A percentile compares a stretch with the other conserved stretches of the same genome.
phyloP scores from a whole-genome alignment of 2,329 filamentous ascomycete species.

The Xylaria sp. region DNA sequence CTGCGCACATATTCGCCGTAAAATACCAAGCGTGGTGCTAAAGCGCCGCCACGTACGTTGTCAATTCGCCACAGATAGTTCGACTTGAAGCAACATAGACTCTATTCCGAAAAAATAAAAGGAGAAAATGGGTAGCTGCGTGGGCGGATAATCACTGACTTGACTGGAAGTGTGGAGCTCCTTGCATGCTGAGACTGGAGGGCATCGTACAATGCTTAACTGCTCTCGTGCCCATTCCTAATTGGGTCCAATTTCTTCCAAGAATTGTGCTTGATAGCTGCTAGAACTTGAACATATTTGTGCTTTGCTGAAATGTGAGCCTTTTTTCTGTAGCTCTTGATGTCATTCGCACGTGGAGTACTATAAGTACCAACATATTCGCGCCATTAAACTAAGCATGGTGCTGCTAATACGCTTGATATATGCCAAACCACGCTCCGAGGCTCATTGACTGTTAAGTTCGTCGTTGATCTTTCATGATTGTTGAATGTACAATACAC shows the following conservation, averaged over 20 bases:
- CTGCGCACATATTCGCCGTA: constrained; percentile 28
- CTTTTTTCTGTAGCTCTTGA: neutral
- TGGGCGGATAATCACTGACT: constrained; percentile 1
- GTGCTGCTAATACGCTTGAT: neutral
- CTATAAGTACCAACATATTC: neutral
- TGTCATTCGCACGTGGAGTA: neutral
- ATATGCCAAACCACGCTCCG: neutral
- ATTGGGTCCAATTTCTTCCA: neutral
- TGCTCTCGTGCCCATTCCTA: neutral
- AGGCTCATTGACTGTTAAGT: neutral
- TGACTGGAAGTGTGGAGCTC: constrained; percentile 5
- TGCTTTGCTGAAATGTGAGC: neutral
- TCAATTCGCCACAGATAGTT: constrained; percentile 30
- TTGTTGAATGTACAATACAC: constrained; percentile 15
- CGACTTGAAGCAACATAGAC: constrained; percentile 22
- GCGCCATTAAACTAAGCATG: neutral
- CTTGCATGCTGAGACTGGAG: neutral
- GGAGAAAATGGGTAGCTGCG: neutral
- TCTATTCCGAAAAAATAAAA: neutral
- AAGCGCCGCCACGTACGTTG: constrained; percentile 31
- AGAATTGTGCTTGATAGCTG: neutral
- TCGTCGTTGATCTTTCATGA: constrained; percentile 1
- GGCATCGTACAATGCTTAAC: constrained; percentile 9
- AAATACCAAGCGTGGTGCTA: constrained; percentile 32
- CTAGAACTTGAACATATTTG: neutral